phyloP scores from a whole-genome alignment of 2,329 filamentous ascomycete genomes.

The Aspergillus sp. region DNA sequence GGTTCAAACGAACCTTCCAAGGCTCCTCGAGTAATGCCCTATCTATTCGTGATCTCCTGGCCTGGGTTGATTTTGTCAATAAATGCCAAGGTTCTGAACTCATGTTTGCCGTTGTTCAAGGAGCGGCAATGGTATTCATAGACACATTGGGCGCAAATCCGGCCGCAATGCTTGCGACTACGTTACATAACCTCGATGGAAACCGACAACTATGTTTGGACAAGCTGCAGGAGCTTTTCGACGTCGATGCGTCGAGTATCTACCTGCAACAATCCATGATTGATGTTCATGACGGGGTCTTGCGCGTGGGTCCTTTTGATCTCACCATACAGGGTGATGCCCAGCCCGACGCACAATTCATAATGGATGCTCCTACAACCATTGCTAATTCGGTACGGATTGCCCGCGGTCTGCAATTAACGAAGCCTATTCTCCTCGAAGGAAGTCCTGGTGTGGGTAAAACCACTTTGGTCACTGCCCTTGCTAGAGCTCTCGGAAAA shows the following conservation, averaged over 20 bases:
- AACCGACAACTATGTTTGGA: conserved; percentile 73
- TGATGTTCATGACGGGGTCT: conserved; percentile 48
- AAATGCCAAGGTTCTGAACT: conserved; percentile 53
- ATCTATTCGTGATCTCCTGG: conserved; percentile 87
- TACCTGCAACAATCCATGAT: conserved; percentile 67
- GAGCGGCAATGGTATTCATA: conserved; percentile 92
- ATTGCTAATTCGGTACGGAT: conserved; percentile 87
- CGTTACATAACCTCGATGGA: conserved; percentile 65
- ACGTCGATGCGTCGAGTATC: conserved; percentile 60
- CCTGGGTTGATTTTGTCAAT: conserved; percentile 94
- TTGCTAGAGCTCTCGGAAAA: conserved; percentile 76
- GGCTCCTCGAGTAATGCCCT: conserved; percentile 74
- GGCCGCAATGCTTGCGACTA: conserved; percentile 76
- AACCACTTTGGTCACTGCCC: conserved; percentile 84
- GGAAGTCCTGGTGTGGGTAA: conserved; percentile 98
- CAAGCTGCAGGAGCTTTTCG: conserved; percentile 68
- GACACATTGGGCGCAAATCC: conserved; percentile 95
- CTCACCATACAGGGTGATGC: conserved; percentile 56
- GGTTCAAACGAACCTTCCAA: conserved; percentile 83
- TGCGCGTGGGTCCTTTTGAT: conserved; percentile 74
- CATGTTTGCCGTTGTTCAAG: conserved; percentile 66
- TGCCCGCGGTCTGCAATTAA: conserved; percentile 80
- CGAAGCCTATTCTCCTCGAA: conserved; percentile 90
- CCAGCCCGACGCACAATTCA: conserved; percentile 62
- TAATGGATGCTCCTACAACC: conserved; percentile 87